Base-by-base conservation (phyloP, 768 basidiomycete species). In the Pisolithus albus region DNA sequence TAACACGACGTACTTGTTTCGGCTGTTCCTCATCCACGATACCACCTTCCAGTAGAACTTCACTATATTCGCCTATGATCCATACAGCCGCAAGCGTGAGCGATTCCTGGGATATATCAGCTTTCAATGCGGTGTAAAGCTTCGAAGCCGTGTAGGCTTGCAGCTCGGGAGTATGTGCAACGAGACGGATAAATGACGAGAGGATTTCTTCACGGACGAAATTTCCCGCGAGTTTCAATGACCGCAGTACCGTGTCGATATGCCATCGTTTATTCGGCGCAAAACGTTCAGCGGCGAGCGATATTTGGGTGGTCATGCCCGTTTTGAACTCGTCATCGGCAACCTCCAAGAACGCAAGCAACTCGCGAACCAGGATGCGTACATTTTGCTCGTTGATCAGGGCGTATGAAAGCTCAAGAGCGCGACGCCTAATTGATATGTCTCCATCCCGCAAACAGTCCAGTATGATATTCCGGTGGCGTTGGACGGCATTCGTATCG, bases 231-330 rank as follows among this genome's bases (percentile, higher is more conserved):
- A 97, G 71, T 67, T 93, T 94, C 55, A 99, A 69, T 2, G 92
- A 90, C 26, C 96, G 81, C 45, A 99, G 70, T 4, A 97, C 90
- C 0, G 96, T 98, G 66, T 98, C 96, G 48, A 99, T 99, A 65
- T 99, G 96, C 95, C 95, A 99, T 56, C 96, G 79, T 70, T 94
- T 94, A 68, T 95, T 97, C 0, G 96, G 96, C 0, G 95, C 95
- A 64, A 91, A 98, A 42, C 93, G 77, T 69, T 99, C 96, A 0
- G 96, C 96, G 2, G 93, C 95, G 23, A 97, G 74, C 49, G 86
- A 91, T 45, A 99, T 93, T 68, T 99, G 95, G 0, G 95, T 97
- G 0, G 96, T 99, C 84, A 99, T 87, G 1, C 92, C 88, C 13
- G 92, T 81, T 72, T 99, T 99, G 76, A 99, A 99, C 66, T 99